Evolutionary conservation across 768 basidiomycete species (phyloP).

Genomic region (Auricularia cornea): DNA sequence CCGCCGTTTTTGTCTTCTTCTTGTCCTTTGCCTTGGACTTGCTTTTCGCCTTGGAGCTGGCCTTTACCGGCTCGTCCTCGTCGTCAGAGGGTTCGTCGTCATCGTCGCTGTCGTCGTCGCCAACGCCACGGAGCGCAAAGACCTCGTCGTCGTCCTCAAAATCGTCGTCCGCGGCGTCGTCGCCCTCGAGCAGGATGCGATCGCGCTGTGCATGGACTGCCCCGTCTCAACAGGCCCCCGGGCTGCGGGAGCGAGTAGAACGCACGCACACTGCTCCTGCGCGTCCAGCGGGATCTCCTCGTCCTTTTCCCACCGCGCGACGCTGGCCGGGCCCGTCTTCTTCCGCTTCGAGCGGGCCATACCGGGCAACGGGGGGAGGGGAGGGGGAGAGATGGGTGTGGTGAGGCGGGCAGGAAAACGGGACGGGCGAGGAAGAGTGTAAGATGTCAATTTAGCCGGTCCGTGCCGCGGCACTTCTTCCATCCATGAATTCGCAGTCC

Average conservation of each 20-base stretch:
- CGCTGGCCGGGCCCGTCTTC: background rate
- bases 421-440: no score
- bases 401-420: no score
- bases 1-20: slow-evolving; percentile 21
- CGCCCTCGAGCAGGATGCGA: slow-evolving; percentile 67
- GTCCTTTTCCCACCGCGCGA: background rate
- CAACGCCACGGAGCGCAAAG: slow-evolving; percentile 57
- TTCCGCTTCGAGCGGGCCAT: background rate
- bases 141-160: slow-evolving; percentile 63
- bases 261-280: background rate
- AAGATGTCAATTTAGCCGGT: no score
- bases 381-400: no score
- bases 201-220: slow-evolving; percentile 70
- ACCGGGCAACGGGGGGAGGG: no score
- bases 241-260: background rate
- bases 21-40: slow-evolving; percentile 4
- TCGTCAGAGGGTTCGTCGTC: slow-evolving; percentile 32
- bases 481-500: no score
- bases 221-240: background rate
- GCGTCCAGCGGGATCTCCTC: background rate
- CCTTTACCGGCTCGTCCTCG: slow-evolving; percentile 15
- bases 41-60: slow-evolving; percentile 15
- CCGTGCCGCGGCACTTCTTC: no score
- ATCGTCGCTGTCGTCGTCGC: slow-evolving; percentile 31
- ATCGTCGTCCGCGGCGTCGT: slow-evolving; percentile 38